phyloP scores from a whole-genome alignment of 1,284 basidiomycete species.

The Sanghuangporus weigelae region DNA sequence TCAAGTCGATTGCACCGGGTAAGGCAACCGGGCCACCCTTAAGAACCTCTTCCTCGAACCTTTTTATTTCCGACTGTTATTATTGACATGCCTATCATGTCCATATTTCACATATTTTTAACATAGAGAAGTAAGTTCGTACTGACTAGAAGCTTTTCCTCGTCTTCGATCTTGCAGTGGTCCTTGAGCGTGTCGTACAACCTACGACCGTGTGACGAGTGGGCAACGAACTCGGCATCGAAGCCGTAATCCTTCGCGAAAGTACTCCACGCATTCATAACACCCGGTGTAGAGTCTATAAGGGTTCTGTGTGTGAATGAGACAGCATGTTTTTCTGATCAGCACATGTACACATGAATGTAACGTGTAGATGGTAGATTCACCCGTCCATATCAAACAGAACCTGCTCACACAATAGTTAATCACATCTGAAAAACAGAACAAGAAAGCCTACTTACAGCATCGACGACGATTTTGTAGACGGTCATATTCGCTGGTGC shows the following conservation, averaged over 20 bases:
- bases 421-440: neutral
- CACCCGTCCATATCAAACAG: constrained; percentile 72
- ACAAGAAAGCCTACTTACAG: constrained; percentile 32
- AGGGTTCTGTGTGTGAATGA: constrained; percentile 44
- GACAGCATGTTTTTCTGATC: constrained; percentile 3
- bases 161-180: constrained; percentile 57
- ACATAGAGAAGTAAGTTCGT: neutral
- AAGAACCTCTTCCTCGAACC: constrained; percentile 63
- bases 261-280: constrained; percentile 55
- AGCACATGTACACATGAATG: constrained; percentile 5
- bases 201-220: constrained; percentile 67
- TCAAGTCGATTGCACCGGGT: constrained; percentile 45
- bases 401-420: constrained; percentile 32
- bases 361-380: constrained; percentile 18
- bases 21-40: constrained; percentile 51
- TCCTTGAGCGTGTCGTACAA: constrained; percentile 68
- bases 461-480: constrained; percentile 38
- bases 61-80: constrained; percentile 49
- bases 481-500: neutral
- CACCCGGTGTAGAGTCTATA: constrained; percentile 68
- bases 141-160: constrained; percentile 47
- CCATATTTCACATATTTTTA: neutral
- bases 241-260: constrained; percentile 56
- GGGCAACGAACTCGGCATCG: constrained; percentile 41
- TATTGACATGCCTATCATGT: neutral